phyloP scores from a whole-genome alignment of 306 rosid genomes.

The Carpinus viminea region DNA sequence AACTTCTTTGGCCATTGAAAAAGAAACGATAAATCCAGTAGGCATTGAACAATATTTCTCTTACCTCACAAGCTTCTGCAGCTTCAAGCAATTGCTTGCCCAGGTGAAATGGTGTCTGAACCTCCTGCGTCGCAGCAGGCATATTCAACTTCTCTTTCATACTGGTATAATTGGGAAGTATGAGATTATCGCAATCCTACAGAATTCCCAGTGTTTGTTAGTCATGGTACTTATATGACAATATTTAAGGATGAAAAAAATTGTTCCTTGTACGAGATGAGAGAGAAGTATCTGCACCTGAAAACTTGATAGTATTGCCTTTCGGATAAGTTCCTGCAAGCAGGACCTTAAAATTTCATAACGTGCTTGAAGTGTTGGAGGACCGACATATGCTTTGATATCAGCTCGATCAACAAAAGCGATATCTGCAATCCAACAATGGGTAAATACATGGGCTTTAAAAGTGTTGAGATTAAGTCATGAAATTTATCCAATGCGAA shows the following conservation, averaged over 20 bases:
- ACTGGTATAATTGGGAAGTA: slow-evolving; percentile 61
- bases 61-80: slow-evolving; percentile 92
- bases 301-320: slow-evolving; percentile 58
- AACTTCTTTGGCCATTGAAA: neutral
- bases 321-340: slow-evolving; percentile 71
- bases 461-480: neutral
- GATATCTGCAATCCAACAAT: slow-evolving; percentile 58
- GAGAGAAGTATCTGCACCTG: slow-evolving; percentile 48
- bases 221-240: slow-evolving; percentile 24
- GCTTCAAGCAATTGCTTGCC: slow-evolving; percentile 66
- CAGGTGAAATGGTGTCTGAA: slow-evolving; percentile 40
- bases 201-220: slow-evolving; percentile 28
- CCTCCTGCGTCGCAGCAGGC: slow-evolving; percentile 42
- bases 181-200: slow-evolving; percentile 51
- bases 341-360: slow-evolving; percentile 89
- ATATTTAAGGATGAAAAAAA: slow-evolving; percentile 9
- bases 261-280: slow-evolving; percentile 14
- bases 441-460: slow-evolving; percentile 15
- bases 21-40: slow-evolving; percentile 18
- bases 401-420: slow-evolving; percentile 99
- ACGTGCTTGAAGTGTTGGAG: slow-evolving; percentile 95
- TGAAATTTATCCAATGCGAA: neutral
- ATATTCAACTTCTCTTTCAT: slow-evolving; percentile 57
- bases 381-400: slow-evolving; percentile 96
- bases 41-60: slow-evolving; percentile 25